Conservation (phyloP, 768 basidiomycete genomes). For the Lactifluus piperatus region DNA sequence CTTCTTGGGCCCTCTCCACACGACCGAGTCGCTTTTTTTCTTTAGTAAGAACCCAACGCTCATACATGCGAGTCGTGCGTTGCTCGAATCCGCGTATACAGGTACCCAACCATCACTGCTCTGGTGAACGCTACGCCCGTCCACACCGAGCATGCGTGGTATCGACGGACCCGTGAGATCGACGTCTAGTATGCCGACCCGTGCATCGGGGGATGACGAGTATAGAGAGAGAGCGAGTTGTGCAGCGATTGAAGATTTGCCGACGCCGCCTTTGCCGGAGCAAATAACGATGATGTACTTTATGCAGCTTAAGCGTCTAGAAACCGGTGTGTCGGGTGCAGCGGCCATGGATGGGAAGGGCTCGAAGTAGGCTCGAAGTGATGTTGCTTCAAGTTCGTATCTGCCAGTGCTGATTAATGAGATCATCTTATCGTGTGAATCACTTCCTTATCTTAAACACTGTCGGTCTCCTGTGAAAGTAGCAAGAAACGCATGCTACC, state of each 20-base stretch:
- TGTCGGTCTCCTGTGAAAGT: too few relatives aligned
- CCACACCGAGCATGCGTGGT: conserved; percentile 91
- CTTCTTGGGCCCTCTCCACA: conserved; percentile 99
- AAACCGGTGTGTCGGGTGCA: conserved; percentile 46
- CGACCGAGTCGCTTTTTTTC: conserved; percentile 85
- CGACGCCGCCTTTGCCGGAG: conserved; percentile 96
- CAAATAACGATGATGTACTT: conserved; percentile 87
- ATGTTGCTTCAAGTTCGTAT: background rate
- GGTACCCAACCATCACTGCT: conserved; percentile 97
- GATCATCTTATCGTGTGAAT: background rate
- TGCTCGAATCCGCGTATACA: conserved; percentile 81
- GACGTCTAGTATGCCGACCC: conserved; percentile 86
- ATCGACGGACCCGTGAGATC: conserved; percentile 94
- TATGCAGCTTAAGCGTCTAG: conserved; percentile 61
- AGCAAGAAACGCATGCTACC: too few relatives aligned
- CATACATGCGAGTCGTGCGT: conserved; percentile 82
- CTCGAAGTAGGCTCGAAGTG: too few relatives aligned
- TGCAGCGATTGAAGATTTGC: conserved; percentile 91
- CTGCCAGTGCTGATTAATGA: too few relatives aligned
- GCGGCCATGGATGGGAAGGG: conserved; percentile 23
- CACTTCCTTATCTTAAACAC: too few relatives aligned
- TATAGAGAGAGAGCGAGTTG: conserved; percentile 87
- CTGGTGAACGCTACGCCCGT: conserved; percentile 82
- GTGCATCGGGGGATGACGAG: conserved; percentile 51
- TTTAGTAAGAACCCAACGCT: conserved; percentile 92